A percentile compares a stretch with the other conserved stretches of the same genome.
Evolutionary conservation across 768 basidiomycete genomes (phyloP).

Genomic region (Lactarius deliciosus): DNA sequence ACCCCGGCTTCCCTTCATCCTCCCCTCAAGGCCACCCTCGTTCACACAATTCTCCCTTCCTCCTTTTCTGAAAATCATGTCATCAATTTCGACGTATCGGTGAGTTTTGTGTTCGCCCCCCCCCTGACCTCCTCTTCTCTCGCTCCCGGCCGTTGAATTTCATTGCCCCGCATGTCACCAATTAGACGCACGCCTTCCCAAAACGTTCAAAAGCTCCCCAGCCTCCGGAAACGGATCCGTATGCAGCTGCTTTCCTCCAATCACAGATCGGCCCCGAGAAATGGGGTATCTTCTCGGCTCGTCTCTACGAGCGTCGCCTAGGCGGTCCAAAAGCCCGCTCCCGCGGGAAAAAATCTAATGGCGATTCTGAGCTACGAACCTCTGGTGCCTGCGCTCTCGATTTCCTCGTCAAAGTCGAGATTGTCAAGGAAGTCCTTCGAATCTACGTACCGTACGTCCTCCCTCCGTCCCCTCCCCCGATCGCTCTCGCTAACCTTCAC

Average conservation of each 20-base stretch:
- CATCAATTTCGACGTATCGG: constrained; percentile 29
- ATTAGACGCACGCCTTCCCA: constrained; percentile 30
- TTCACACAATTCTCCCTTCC: constrained; percentile 29
- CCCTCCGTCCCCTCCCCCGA: neutral
- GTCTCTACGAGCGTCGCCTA: constrained; percentile 47
- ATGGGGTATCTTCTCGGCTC: constrained; percentile 48
- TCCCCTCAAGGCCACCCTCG: constrained; percentile 19
- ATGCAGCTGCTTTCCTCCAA: constrained; percentile 46
- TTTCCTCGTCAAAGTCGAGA: constrained; percentile 53
- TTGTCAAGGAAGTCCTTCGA: constrained; percentile 50
- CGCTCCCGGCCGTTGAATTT: constrained; percentile 10
- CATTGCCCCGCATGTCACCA: constrained; percentile 22
- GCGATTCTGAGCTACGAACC: constrained; percentile 33
- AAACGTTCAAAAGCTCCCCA: constrained; percentile 29
- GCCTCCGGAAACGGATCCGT: constrained; percentile 38
- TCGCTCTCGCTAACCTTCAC: constrained; percentile 9
- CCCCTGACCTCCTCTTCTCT: neutral
- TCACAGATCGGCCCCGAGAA: constrained; percentile 45
- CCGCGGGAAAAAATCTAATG: constrained; percentile 31
- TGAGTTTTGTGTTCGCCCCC: constrained; percentile 26
- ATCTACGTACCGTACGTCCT: constrained; percentile 49
- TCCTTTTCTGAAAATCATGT: constrained; percentile 32
- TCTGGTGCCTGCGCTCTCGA: constrained; percentile 48
- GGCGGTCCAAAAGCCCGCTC: constrained; percentile 42
- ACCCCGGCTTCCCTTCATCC: constrained; percentile 23